Base-by-base conservation (phyloP, 352 stramenopile genomes). In the Globisporangium nodosum region DNA sequence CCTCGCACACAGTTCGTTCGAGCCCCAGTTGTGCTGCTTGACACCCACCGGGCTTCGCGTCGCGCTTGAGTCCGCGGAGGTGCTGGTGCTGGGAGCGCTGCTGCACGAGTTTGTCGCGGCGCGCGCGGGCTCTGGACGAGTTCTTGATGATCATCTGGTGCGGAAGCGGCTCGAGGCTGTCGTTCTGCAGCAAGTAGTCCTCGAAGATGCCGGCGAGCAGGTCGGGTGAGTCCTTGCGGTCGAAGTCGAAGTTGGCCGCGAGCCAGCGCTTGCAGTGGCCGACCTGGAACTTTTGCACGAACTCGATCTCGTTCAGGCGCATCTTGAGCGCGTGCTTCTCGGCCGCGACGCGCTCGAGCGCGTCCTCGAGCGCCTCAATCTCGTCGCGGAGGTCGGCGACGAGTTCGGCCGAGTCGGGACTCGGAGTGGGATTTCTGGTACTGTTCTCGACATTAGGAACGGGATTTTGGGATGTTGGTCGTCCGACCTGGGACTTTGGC, bases 111-210 rank as follows among this genome's bases (percentile, higher is more conserved):
- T 76, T 78, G 8, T 71, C 63, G 20, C 74, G 64, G 45, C 62
- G 63, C 21, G 57, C 49, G 47, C 73, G 68, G 5, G 56, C 72
- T 9, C 64, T 63, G 9, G 59, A 30, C 27, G 74, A 81, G 61
- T 84, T 84, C 63, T 84, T 84, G 57, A 84, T 54, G 50, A 81
- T 61, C 30, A 81, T 46, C 53, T 84, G 74, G 53, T 84, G 74
- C 3, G 74, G 74, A 30, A 84, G 63, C 21, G 71, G 68, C 42
- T 81, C 60, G 35, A 84, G 30, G 18, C 56, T 56, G 52, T 76
- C 70, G 66, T 74, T 80, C 56, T 81, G 71, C 58, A 78, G 33
- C 21, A 85, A 47, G 43, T 85, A 85, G 61, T 74, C 71, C 52
- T 85, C 74, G 49, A 85, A 76, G 54, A 85, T 78, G 16, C 62